Evolutionary conservation across 2,329 filamentous ascomycete species (phyloP).

Genomic region (Botrytis hyacinthi): DNA sequence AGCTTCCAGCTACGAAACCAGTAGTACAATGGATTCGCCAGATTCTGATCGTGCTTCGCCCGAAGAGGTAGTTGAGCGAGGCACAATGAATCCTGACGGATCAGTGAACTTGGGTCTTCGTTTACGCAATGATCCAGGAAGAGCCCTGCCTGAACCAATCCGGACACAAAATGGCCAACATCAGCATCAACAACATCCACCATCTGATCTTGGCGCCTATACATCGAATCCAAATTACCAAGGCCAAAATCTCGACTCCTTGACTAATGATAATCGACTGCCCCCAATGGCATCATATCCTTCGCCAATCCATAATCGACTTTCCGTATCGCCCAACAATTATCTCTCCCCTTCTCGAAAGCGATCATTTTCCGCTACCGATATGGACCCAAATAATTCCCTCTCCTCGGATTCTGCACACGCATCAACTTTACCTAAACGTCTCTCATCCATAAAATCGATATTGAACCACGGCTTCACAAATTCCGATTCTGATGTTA

Average conservation of each 20-base stretch:
- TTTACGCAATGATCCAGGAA: conserved; percentile 43
- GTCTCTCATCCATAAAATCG: conserved; percentile 72
- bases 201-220: conserved; percentile 47
- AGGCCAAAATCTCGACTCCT: conserved; percentile 41
- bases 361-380: conserved; percentile 63
- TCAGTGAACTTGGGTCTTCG: conserved; percentile 62
- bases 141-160: conserved; percentile 35
- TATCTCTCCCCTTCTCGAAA: conserved; percentile 62
- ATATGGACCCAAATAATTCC: conserved; percentile 46
- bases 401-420: conserved; percentile 21
- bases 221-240: conserved; percentile 39
- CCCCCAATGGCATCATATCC: conserved; percentile 46
- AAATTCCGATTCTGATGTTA: conserved; percentile 26
- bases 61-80: conserved; percentile 40
- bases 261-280: conserved; percentile 57
- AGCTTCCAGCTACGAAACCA: conserved; percentile 48
- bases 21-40: conserved; percentile 38
- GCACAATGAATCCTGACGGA: conserved; percentile 60
- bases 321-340: conserved; percentile 59
- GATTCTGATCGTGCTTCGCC: conserved; percentile 38
- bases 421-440: conserved; percentile 50
- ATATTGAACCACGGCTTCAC: conserved; percentile 60
- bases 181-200: conserved; percentile 37
- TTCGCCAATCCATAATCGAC: conserved; percentile 50
- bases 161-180: conserved; percentile 31